Conservation (phyloP, 2,329 filamentous ascomycete genomes). For the Pseudopyricularia javanii region DNA sequence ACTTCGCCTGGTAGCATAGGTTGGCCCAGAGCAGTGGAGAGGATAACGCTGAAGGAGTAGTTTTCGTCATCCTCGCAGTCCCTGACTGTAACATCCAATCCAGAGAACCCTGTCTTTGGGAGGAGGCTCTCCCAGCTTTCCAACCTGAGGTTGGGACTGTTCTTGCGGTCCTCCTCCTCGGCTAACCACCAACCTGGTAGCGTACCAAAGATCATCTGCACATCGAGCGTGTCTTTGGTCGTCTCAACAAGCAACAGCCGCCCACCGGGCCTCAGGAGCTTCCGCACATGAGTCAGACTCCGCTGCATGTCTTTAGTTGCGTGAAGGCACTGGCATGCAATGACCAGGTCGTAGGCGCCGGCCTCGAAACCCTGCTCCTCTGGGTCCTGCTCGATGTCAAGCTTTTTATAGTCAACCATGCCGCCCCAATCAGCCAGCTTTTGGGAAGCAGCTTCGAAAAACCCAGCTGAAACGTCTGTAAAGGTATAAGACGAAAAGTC, state of each 20-base stretch:
- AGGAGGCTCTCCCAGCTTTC: constrained; percentile 12
- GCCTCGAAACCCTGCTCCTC: constrained; percentile 18
- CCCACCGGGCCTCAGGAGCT: constrained; percentile 20
- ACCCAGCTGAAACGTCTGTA: constrained; percentile 26
- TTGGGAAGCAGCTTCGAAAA: constrained; percentile 21
- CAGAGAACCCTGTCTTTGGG: constrained; percentile 10
- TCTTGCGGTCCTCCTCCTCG: background rate
- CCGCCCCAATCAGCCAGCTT: constrained; percentile 14
- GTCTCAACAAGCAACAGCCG: constrained; percentile 13
- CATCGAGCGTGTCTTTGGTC: background rate
- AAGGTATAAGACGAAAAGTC: constrained; percentile 21
- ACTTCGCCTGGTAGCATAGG: background rate
- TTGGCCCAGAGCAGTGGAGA: constrained; percentile 6
- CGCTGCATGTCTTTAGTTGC: constrained; percentile 13
- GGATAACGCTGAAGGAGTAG: constrained; percentile 11
- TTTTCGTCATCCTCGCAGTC: constrained; percentile 12
- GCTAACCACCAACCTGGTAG: constrained; percentile 2
- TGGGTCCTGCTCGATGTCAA: constrained; percentile 18
- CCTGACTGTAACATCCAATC: constrained; percentile 11
- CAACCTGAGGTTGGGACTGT: background rate
- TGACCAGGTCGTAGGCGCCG: constrained; percentile 17
- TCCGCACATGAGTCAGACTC: constrained; percentile 9
- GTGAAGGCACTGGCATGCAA: constrained; percentile 21
- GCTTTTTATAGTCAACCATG: constrained; percentile 5
- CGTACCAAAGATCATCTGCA: constrained; percentile 1